phyloP scores from a whole-genome alignment of 768 basidiomycete genomes.

The Hypsizygus marmoreus region DNA sequence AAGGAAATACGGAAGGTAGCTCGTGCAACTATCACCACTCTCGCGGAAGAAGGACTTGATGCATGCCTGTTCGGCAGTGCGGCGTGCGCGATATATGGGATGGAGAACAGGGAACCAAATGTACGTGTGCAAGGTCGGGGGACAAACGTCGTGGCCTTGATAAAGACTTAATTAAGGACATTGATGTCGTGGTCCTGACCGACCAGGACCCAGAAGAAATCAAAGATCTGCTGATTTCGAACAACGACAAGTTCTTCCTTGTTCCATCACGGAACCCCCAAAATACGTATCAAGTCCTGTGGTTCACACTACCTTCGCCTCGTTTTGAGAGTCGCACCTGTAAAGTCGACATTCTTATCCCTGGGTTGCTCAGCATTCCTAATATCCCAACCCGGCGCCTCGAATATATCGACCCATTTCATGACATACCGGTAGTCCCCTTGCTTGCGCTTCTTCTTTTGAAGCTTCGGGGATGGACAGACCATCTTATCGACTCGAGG shows the following conservation, averaged over 20 bases:
- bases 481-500: slow-evolving; percentile 34
- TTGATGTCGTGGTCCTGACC: slow-evolving; percentile 47
- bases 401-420: slow-evolving; percentile 16
- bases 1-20: slow-evolving; percentile 27
- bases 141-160: background rate
- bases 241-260: slow-evolving; percentile 37
- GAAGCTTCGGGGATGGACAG: slow-evolving; percentile 45
- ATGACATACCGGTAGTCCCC: slow-evolving; percentile 39
- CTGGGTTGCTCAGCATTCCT: slow-evolving; percentile 39
- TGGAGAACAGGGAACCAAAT: slow-evolving; percentile 31
- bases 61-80: slow-evolving; percentile 42
- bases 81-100: slow-evolving; percentile 41
- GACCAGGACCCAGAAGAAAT: slow-evolving; percentile 34
- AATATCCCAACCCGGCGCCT: slow-evolving; percentile 25
- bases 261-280: slow-evolving; percentile 35
- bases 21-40: slow-evolving; percentile 23
- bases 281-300: slow-evolving; percentile 45
- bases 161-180: slow-evolving; percentile 36
- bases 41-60: slow-evolving; percentile 25
- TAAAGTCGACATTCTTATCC: slow-evolving; percentile 42
- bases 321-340: slow-evolving; percentile 19
- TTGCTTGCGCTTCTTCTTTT: slow-evolving; percentile 39
- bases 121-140: too few species aligned
- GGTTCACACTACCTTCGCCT: slow-evolving; percentile 29
- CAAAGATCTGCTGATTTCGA: slow-evolving; percentile 35